phyloP scores from a whole-genome alignment of 2,329 filamentous ascomycete species.

The Endoconidiophora laricicola region DNA sequence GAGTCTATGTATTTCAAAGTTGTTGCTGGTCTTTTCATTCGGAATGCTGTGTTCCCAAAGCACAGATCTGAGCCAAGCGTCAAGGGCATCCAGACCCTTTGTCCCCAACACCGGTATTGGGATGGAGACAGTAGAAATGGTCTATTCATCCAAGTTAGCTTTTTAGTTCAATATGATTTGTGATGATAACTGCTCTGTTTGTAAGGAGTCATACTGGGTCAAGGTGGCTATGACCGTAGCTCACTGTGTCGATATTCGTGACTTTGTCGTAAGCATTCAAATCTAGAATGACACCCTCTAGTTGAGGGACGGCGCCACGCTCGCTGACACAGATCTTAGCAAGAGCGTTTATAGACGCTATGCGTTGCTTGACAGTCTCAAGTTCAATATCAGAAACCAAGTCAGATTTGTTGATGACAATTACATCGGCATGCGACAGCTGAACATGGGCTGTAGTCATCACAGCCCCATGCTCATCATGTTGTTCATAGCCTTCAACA shows the following conservation, averaged over 20 bases:
- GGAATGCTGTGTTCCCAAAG: constrained; percentile 66
- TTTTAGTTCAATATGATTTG: not conserved
- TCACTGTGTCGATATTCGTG: constrained; percentile 50
- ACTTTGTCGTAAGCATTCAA: constrained; percentile 85
- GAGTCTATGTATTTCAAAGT: constrained; percentile 70
- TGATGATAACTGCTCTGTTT: too few species aligned
- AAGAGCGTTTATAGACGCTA: constrained; percentile 75
- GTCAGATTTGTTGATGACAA: constrained; percentile 88
- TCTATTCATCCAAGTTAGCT: constrained; percentile 28
- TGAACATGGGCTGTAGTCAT: constrained; percentile 91
- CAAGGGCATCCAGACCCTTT: constrained; percentile 45
- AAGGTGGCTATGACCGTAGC: constrained; percentile 75
- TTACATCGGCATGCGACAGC: constrained; percentile 89
- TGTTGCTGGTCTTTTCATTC: constrained; percentile 19
- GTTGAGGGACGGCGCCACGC: constrained; percentile 59
- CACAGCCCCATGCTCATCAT: constrained; percentile 43
- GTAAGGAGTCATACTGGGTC: constrained; percentile 48
- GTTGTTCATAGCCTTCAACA: constrained; percentile 33
- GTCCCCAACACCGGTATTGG: constrained; percentile 42
- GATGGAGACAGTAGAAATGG: constrained; percentile 70
- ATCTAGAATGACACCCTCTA: constrained; percentile 78
- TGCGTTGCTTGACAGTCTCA: constrained; percentile 48
- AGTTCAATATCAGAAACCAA: constrained; percentile 58
- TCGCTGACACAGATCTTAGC: constrained; percentile 72
- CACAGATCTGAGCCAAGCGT: constrained; percentile 66